Base-by-base conservation (phyloP, 768 basidiomycete species). In the Tremella yokohamensis region DNA sequence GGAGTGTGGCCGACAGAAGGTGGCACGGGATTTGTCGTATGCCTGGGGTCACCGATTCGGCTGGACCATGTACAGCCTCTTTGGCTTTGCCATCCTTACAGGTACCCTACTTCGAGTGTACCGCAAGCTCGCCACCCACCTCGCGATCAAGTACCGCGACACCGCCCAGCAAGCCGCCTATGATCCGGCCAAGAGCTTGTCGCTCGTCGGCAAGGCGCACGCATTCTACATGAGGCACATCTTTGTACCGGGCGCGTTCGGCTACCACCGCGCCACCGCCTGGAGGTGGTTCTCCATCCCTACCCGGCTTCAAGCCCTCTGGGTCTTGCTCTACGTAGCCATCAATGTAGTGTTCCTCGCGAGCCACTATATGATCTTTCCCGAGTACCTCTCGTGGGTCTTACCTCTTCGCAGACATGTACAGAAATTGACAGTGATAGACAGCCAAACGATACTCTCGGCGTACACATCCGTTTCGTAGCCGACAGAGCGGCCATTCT, bases 401-500 rank as follows among this genome's bases (percentile, higher is more conserved):
- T 15, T 9, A 34, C 29, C 11, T 34, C 29, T 34, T 34, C 29
- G 29, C 6, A 4, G 4, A 34, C 29, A 34, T 6, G 29, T 4
- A 34, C 11, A 11, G 29, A 34, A 4, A 34, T 11, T 34, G 29
- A 34, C 29, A 34, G 29, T n/a, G 11, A 34, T 11, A 34, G 29
- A 11, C 29, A 34, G 11, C 29, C 29, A 4, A 34, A 34, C 29
- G 29, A 34, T 34, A 34, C 29, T 4, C 29, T 34, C 29, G 29
- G 29, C 11, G 29, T 34, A 4, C 29, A 34, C 29, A 11, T 38
- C 9, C 40, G 65, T 34, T 63, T 60, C 38, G 20, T 66, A 6
- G 53, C 59, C 24, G 65, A 66, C 47, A 3, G 65, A 24, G 63
- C 65, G 3, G 66, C 56, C 34, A 68, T 68, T 44, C 57, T 68